These are phyloP conservation scores for Isabelozyma gotoi DNA, from an alignment of 805 yeast species.

Conservation along the genomic window DNA sequence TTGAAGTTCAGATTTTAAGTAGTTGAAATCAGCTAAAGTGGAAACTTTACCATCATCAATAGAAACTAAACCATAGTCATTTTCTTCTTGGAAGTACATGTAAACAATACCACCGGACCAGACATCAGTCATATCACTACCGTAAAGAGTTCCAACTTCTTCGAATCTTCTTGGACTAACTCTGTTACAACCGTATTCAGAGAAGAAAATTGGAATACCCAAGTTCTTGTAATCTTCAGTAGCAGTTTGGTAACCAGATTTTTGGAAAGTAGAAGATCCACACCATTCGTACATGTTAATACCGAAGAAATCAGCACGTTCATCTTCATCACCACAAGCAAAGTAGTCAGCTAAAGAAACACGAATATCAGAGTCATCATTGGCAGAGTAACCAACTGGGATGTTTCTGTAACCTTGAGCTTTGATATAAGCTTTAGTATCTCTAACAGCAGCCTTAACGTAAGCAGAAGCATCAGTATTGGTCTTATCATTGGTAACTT, in stretches of 20 bases:
- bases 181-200: constrained; percentile 80
- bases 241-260: constrained; percentile 67
- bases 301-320: constrained; percentile 78
- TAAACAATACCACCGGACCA: constrained; percentile 92
- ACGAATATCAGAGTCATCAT: constrained; percentile 70
- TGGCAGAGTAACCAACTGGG: constrained; percentile 83
- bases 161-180: constrained; percentile 70
- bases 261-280: constrained; percentile 56
- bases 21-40: constrained; percentile 62
- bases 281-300: constrained; percentile 91
- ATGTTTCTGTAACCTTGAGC: constrained; percentile 60
- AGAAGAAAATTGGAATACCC: constrained; percentile 73
- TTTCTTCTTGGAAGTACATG: constrained; percentile 78
- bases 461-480: constrained; percentile 78
- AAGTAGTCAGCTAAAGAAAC: constrained; percentile 70
- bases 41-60: constrained; percentile 47
- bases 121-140: constrained; percentile 70
- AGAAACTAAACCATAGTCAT: constrained; percentile 72
- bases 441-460: constrained; percentile 83
- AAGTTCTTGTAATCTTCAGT: constrained; percentile 64
- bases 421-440: constrained; percentile 65
- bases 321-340: constrained; percentile 67
- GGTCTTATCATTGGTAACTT: constrained; percentile 65
- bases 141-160: constrained; percentile 66
- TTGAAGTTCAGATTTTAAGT: constrained; percentile 61